Base-by-base conservation (phyloP, 2,329 filamentous ascomycete genomes). In the Cephalotrichum gorgonifer region DNA sequence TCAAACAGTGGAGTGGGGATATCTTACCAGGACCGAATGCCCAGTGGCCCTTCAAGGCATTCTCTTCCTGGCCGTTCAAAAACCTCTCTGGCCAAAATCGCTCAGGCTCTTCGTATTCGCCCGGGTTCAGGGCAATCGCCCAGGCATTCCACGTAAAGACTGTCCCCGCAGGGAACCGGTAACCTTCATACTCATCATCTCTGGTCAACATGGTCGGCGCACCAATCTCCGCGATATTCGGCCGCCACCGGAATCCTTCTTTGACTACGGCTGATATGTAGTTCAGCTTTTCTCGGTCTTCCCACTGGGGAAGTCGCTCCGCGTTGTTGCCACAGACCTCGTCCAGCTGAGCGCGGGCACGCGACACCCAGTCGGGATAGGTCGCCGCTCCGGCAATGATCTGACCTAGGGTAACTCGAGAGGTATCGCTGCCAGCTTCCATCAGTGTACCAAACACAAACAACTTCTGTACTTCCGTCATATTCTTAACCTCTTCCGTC, bases 131-230 rank as follows among this genome's bases (percentile, higher is more conserved):
- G 6, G 20, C 17, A 15, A 42, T 42, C 6, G 17, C 20, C 39
- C 39, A 42, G 56, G n/a, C 52, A 15, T 42, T 42, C 39, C 39
- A 42, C 4, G 23, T 42, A n/a, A 73, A 67, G 7, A 64, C 60
- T 1, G 69, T 67, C 23, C 70, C 71, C 33, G 65, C 65, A 4
- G 67, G 66, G 45, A 74, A 69, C 31, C 57, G 58, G 52, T 69
- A 72, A 8, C 66, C 69, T 23, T 68, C 65, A 55, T 72, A 73
- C 51, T 70, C 67, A 50, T 72, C 63, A 43, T 73, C 71, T 44
- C 66, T 58, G 26, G 63, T 64, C 4, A 43, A 64, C 60, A 53
- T 69, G 68, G 28, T 64, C 49, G 56, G 69, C 49, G 60, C 74
- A 3, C 68, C 69, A 63, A 58, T 56, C 11, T 62, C 42, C 7